These are phyloP conservation scores for Mycena sanguinolenta DNA, from an alignment of 768 basidiomycete species.

Conservation along the genomic window DNA sequence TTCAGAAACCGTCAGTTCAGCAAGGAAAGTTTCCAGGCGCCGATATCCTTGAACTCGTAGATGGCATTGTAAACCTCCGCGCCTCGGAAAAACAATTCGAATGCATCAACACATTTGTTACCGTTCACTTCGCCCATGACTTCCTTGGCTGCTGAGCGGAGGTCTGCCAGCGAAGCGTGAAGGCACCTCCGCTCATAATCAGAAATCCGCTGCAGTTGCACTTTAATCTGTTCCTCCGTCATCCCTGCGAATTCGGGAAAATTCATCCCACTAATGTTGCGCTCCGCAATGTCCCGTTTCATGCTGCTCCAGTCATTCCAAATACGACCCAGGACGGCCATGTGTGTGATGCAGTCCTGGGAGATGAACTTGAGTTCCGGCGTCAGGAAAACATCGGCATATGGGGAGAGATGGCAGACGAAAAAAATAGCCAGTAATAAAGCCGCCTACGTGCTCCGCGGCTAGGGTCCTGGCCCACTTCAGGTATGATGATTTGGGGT, in stretches of 20 bases:
- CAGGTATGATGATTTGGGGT: too few relatives aligned
- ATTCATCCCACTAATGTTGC: background rate
- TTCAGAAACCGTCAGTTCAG: too few relatives aligned
- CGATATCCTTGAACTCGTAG: background rate
- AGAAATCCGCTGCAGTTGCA: background rate
- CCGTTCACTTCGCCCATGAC: background rate
- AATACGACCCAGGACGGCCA: background rate
- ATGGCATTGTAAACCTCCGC: constrained; percentile 2
- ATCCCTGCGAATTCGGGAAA: background rate
- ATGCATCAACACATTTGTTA: background rate
- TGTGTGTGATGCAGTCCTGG: constrained; percentile 6
- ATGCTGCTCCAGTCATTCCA: constrained; percentile 7
- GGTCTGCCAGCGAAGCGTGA: background rate
- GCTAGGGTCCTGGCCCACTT: background rate
- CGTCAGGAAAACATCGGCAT: too few relatives aligned
- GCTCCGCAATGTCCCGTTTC: background rate
- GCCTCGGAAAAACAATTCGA: background rate
- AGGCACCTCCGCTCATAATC: constrained; percentile 1
- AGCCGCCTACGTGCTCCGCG: background rate
- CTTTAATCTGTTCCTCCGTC: constrained; percentile 2
- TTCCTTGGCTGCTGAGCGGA: background rate
- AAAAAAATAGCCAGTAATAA: background rate
- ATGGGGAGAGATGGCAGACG: background rate
- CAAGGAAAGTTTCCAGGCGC: constrained; percentile 1
- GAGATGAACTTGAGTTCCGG: constrained; percentile 5